A percentile compares a stretch with the other conserved stretches of the same genome.
Evolutionary conservation across 192 early-diverging fungal species (phyloP).

Genomic region (Coemansia asiatica): DNA sequence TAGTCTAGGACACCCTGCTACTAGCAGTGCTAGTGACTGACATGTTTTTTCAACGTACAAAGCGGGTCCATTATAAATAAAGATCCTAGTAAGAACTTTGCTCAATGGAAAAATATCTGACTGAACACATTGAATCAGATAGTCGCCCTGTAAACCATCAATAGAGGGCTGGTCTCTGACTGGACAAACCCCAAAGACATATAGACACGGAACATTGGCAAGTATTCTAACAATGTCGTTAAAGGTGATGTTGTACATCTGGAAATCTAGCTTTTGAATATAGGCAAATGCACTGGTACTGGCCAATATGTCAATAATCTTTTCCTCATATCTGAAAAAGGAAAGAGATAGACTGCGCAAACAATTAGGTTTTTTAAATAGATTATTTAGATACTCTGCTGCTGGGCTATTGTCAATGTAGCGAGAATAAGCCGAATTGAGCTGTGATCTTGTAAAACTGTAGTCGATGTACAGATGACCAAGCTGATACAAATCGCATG

Average conservation of each 20-base stretch:
- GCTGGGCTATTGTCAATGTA: not conserved
- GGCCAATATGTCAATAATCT: not conserved
- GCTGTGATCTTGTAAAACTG: not conserved
- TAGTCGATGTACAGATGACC: not conserved
- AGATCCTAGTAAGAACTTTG: not conserved
- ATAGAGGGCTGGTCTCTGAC: not conserved
- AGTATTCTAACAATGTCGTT: not conserved
- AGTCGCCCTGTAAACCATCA: not conserved
- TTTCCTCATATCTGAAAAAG: not conserved
- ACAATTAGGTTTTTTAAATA: not conserved
- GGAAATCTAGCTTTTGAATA: not conserved
- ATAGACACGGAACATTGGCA: not conserved
- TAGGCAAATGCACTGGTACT: not conserved
- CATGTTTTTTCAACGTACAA: not conserved
- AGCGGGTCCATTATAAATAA: not conserved
- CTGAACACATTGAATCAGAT: not conserved
- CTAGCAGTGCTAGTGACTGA: not conserved
- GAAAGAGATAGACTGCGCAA: not conserved
- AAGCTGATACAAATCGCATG: not conserved
- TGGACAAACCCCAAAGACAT: not conserved
- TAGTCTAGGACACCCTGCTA: not conserved
- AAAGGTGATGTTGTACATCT: not conserved
- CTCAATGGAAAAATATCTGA: not conserved
- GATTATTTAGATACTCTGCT: not conserved
- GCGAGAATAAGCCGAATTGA: not conserved